These are phyloP conservation scores for Luffa aegyptiaca DNA, from an alignment of 306 rosid species.

Conservation along the genomic window DNA sequence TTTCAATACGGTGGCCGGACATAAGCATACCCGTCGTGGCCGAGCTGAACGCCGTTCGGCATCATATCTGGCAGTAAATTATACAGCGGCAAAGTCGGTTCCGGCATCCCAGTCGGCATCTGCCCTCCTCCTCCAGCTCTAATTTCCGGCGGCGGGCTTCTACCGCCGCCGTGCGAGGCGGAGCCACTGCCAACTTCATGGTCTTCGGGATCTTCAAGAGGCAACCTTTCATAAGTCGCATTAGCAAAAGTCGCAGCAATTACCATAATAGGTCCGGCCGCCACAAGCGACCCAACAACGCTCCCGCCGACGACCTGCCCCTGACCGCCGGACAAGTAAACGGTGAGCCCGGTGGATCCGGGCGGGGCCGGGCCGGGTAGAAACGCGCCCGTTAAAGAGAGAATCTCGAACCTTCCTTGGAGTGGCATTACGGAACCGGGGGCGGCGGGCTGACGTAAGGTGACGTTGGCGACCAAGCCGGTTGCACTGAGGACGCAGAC, in stretches of 20 bases:
- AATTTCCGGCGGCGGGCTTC: slow-evolving; percentile 38
- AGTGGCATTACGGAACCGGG: slow-evolving; percentile 77
- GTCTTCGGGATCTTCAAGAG: slow-evolving; percentile 77
- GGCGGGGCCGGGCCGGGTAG: slow-evolving; percentile 91
- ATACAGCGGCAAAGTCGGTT: slow-evolving; percentile 54
- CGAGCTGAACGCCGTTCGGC: slow-evolving; percentile 50
- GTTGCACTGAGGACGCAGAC: slow-evolving; percentile 90
- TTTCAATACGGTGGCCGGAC: slow-evolving; percentile 46
- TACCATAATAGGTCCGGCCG: slow-evolving; percentile 88
- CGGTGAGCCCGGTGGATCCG: slow-evolving; percentile 74
- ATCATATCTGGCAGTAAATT: slow-evolving; percentile 54
- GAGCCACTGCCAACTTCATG: slow-evolving; percentile 20
- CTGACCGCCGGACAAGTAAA: slow-evolving; percentile 73
- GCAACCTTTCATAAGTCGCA: slow-evolving; percentile 84
- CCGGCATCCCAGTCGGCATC: slow-evolving; percentile 42
- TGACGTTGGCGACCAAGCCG: slow-evolving; percentile 83
- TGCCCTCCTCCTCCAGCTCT: slow-evolving; percentile 21
- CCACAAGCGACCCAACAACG: slow-evolving; percentile 80
- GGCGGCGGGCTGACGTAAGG: slow-evolving; percentile 70
- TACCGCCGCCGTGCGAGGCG: slow-evolving; percentile 25
- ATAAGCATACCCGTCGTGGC: slow-evolving; percentile 65
- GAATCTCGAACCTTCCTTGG: slow-evolving; percentile 88
- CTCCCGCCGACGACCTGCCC: slow-evolving; percentile 91
- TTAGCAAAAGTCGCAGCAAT: slow-evolving; percentile 90
- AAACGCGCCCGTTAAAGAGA: slow-evolving; percentile 69